phyloP scores from a whole-genome alignment of 257 asterid species.

The Rauvolfia tetraphylla region DNA sequence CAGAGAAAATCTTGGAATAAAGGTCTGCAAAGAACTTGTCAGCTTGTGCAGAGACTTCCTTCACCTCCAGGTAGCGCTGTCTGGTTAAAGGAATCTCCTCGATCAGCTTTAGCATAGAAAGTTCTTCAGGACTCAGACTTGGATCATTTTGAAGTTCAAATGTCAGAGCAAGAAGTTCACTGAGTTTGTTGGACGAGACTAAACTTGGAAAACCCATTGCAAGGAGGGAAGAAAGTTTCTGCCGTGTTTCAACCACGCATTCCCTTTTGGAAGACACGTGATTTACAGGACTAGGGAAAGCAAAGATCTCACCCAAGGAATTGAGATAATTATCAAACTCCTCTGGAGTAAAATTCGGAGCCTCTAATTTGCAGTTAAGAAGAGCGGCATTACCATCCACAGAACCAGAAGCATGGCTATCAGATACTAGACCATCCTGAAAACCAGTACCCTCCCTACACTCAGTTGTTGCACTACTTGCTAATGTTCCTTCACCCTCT shows the following conservation, averaged over 20 bases:
- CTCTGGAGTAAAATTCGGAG: slow-evolving; percentile 21
- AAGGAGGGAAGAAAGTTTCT: slow-evolving; percentile 36
- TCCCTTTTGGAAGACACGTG: slow-evolving; percentile 8
- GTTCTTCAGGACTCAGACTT: slow-evolving; percentile 22
- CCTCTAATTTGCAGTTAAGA: neutral
- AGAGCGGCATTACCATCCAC: neutral
- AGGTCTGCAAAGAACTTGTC: slow-evolving; percentile 34
- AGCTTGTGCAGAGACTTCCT: slow-evolving; percentile 18
- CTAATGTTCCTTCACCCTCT: neutral
- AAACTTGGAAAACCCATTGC: slow-evolving; percentile 28
- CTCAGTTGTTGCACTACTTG: neutral
- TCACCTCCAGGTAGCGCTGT: slow-evolving; percentile 21
- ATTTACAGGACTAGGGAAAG: slow-evolving; percentile 8
- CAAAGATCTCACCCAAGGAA: slow-evolving; percentile 37
- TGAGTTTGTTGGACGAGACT: slow-evolving; percentile 27
- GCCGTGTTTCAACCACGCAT: slow-evolving; percentile 22
- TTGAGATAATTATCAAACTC: slow-evolving; percentile 36
- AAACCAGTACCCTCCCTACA: neutral
- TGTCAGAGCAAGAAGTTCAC: slow-evolving; percentile 23
- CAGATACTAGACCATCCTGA: neutral
- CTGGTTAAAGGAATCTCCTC: slow-evolving; percentile 29
- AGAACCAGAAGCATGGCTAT: neutral
- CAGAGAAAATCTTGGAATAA: slow-evolving; percentile 19
- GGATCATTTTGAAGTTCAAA: slow-evolving; percentile 35
- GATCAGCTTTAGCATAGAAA: slow-evolving; percentile 34